A percentile compares a stretch with the other conserved stretches of the same genome.
Conservation (phyloP, 495 filamentous ascomycete genomes). For the Tuber aestivum region DNA sequence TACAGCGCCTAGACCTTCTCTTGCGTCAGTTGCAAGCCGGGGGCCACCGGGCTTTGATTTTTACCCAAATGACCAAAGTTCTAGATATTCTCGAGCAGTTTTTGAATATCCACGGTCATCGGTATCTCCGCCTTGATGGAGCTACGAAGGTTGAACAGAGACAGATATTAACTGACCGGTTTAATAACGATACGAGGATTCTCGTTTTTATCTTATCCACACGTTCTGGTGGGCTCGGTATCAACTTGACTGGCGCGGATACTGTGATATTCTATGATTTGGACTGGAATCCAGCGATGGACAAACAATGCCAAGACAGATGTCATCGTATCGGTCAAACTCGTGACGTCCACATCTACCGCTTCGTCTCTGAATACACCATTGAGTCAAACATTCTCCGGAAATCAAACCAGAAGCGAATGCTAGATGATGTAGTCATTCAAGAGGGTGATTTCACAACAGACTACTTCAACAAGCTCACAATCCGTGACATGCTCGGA, state of each 20-base stretch:
- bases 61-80: slow-evolving; percentile 99
- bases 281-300: slow-evolving; percentile 99
- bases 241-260: slow-evolving; percentile 94
- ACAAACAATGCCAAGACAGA: slow-evolving; percentile 97
- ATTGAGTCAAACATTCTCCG: slow-evolving; percentile 98
- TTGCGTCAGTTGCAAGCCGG: slow-evolving; percentile 81
- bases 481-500: slow-evolving; percentile 58
- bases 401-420: slow-evolving; percentile 92
- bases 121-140: slow-evolving; percentile 92
- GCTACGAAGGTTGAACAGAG: slow-evolving; percentile 91
- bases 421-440: slow-evolving; percentile 96
- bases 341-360: slow-evolving; percentile 96
- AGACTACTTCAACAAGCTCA: slow-evolving; percentile 85
- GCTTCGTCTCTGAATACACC: slow-evolving; percentile 92
- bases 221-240: slow-evolving; percentile 88
- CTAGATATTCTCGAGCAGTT: slow-evolving; percentile 97
- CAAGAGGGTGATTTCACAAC: slow-evolving; percentile 98
- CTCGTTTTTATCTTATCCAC: slow-evolving; percentile 92
- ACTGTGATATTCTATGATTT: slow-evolving; percentile 99
- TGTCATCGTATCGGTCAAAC: slow-evolving; percentile 98
- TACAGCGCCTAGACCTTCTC: slow-evolving; percentile 82
- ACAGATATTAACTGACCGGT: slow-evolving; percentile 90
- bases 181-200: slow-evolving; percentile 91
- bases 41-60: slow-evolving; percentile 90
- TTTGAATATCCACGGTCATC: slow-evolving; percentile 94